phyloP scores from a whole-genome alignment of 805 yeast species.

The Ogataea angusta region DNA sequence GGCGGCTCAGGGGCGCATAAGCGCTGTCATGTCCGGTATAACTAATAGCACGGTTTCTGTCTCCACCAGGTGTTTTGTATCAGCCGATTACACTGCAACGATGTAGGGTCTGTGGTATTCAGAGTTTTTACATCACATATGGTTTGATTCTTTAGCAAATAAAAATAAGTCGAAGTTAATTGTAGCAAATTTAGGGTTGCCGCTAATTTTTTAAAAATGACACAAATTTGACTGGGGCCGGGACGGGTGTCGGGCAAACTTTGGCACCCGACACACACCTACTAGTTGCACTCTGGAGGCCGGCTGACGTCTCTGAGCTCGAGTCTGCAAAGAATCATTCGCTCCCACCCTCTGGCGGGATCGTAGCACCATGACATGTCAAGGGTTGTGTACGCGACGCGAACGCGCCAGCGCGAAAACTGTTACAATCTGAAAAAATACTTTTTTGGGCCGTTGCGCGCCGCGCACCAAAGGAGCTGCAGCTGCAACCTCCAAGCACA shows the following conservation, averaged over 20 bases:
- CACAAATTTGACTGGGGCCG: neutral
- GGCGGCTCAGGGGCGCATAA: too few species aligned
- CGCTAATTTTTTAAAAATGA: neutral
- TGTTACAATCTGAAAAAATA: constrained; percentile 1
- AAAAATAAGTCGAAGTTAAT: constrained; percentile 1
- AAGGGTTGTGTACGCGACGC: constrained; percentile 12
- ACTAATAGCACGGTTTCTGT: neutral
- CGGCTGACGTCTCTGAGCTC: neutral
- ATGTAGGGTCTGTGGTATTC: too few species aligned
- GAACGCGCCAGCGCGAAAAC: constrained; percentile 6
- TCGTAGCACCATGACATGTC: constrained; percentile 3
- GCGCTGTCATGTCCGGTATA: too few species aligned
- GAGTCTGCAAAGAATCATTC: too few species aligned
- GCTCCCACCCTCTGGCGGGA: too few species aligned
- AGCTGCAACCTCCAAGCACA: constrained; percentile 1
- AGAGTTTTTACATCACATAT: too few species aligned
- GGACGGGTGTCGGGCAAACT: neutral
- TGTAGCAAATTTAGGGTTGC: neutral
- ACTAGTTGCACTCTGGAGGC: too few species aligned
- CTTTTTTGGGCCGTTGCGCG: constrained; percentile 8
- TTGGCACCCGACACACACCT: too few species aligned
- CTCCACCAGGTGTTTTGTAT: neutral
- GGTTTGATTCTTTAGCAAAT: neutral
- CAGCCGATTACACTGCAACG: neutral
- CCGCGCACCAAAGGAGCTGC: constrained; percentile 9